Percentiles rank a stretch among this genome's conserved stretches.
phyloP scores from a whole-genome alignment of 2,329 filamentous ascomycete species.

The Apiospora hydei region DNA sequence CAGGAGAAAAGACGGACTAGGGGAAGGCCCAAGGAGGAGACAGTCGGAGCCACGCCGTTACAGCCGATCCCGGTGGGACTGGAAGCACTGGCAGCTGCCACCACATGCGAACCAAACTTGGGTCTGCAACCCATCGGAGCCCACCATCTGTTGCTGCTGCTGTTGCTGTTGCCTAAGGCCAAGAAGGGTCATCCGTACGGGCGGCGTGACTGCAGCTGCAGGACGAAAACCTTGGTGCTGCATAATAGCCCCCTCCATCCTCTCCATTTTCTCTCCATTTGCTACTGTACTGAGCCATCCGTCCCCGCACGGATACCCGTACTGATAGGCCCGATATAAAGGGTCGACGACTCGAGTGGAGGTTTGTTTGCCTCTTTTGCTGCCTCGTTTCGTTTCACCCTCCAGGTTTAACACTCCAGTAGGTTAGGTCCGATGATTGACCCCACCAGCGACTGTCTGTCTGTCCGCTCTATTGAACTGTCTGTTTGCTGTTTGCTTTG shows the following conservation, averaged over 20 bases:
- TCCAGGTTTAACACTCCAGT: neutral
- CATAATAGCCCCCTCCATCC: neutral
- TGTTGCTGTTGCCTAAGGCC: slow-evolving; percentile 6
- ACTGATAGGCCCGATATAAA: neutral
- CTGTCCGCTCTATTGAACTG: neutral
- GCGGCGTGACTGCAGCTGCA: slow-evolving; percentile 10
- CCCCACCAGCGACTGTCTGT: neutral
- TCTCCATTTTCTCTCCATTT: neutral
- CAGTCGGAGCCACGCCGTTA: slow-evolving; percentile 13
- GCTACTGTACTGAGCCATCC: neutral
- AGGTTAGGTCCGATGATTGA: neutral
- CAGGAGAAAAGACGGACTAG: slow-evolving; percentile 21
- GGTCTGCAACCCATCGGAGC: slow-evolving; percentile 6
- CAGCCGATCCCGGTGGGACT: slow-evolving; percentile 19
- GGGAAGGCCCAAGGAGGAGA: slow-evolving; percentile 7
- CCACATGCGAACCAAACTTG: neutral
- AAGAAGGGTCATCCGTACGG: neutral
- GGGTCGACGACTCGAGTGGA: slow-evolving; percentile 7
- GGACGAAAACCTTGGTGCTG: neutral
- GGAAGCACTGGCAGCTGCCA: neutral
- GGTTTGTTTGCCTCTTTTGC: slow-evolving; percentile 6
- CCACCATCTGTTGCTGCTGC: neutral
- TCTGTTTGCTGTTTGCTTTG: neutral
- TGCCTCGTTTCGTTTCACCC: neutral
- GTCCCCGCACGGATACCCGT: neutral